phyloP scores from a whole-genome alignment of 2,329 filamentous ascomycete genomes.

The Aureobasidium sp. region DNA sequence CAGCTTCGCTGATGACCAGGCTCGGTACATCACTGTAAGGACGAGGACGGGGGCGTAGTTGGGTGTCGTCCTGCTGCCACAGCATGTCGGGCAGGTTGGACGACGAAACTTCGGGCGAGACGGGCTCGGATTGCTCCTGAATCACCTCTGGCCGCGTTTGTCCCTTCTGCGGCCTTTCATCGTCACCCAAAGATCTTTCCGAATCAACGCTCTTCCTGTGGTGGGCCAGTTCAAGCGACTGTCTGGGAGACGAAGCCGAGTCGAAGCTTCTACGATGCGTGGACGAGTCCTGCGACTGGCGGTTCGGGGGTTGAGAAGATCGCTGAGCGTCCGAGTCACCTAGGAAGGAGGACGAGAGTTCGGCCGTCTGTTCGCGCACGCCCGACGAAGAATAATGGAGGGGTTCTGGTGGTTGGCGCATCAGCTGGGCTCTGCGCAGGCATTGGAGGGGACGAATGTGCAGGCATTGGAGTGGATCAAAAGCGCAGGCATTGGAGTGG shows the following conservation, averaged over 20 bases:
- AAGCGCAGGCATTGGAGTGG: background rate
- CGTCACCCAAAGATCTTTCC: constrained; percentile 8
- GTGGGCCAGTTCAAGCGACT: constrained; percentile 17
- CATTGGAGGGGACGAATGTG: too few species aligned
- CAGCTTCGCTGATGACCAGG: constrained; percentile 22
- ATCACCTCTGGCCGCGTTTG: constrained; percentile 21
- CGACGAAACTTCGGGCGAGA: constrained; percentile 19
- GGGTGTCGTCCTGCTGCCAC: background rate
- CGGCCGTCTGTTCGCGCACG: constrained; percentile 30
- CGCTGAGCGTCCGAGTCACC: constrained; percentile 25
- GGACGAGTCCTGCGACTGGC: constrained; percentile 7
- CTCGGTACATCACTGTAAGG: constrained; percentile 18
- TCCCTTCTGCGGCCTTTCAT: constrained; percentile 10
- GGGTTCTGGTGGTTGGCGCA: constrained; percentile 32
- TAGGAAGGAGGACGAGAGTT: constrained; percentile 30
- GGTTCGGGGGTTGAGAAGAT: constrained; percentile 2
- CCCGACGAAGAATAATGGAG: constrained; percentile 31
- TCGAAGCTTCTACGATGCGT: constrained; percentile 2
- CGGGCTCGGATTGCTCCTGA: constrained; percentile 26
- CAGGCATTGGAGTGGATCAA: background rate
- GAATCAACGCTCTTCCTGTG: constrained; percentile 8
- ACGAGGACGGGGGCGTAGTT: background rate
- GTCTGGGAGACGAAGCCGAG: constrained; percentile 12
- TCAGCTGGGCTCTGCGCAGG: background rate
- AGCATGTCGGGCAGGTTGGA: constrained; percentile 12